phyloP scores from a whole-genome alignment of 495 filamentous ascomycete genomes.

The Astrothelium macrocarpum region DNA sequence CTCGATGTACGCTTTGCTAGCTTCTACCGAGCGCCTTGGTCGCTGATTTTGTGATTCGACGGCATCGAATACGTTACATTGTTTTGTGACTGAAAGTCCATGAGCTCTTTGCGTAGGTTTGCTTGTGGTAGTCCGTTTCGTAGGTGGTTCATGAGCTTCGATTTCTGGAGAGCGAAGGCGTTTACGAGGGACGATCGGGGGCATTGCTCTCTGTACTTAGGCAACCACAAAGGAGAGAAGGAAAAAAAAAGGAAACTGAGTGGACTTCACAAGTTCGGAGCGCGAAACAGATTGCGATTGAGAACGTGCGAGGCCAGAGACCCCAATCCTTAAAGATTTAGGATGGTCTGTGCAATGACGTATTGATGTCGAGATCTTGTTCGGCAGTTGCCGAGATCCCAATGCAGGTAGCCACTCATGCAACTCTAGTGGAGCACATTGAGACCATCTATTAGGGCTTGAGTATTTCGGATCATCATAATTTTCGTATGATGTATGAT shows the following conservation, averaged over 20 bases:
- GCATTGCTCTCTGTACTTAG: slow-evolving; percentile 17
- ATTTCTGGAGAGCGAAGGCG: slow-evolving; percentile 23
- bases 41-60: slow-evolving; percentile 41
- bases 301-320: too few relatives aligned
- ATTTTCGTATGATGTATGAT: too few relatives aligned
- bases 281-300: neutral
- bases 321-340: neutral
- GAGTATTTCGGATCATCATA: too few relatives aligned
- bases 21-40: neutral
- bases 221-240: neutral
- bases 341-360: neutral
- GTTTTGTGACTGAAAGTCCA: slow-evolving; percentile 32
- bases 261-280: neutral
- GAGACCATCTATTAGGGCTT: too few relatives aligned
- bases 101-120: slow-evolving; percentile 12
- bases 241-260: too few relatives aligned
- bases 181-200: slow-evolving; percentile 27
- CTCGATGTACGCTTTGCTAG: slow-evolving; percentile 27
- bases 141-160: slow-evolving; percentile 12
- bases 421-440: neutral
- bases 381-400: neutral
- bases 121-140: slow-evolving; percentile 14
- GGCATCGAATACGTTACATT: slow-evolving; percentile 47
- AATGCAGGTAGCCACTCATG: neutral
- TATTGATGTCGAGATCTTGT: neutral